phyloP scores from a whole-genome alignment of 768 basidiomycete species.

The Podaxis sp. region DNA sequence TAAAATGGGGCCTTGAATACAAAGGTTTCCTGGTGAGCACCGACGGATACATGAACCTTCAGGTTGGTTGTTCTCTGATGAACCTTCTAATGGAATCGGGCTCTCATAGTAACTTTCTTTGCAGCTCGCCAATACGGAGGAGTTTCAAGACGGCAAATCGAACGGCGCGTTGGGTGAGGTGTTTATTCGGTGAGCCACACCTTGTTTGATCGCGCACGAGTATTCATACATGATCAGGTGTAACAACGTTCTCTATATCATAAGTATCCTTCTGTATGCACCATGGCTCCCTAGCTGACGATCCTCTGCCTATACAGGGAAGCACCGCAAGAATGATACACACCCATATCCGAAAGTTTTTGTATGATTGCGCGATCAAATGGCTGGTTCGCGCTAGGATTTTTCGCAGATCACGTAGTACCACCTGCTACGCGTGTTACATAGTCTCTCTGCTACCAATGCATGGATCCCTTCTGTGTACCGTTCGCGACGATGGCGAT shows the following conservation, averaged over 20 bases:
- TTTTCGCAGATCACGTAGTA: background rate
- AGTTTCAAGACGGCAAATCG: constrained; percentile 93
- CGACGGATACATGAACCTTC: constrained; percentile 99
- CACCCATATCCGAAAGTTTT: background rate
- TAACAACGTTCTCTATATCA: constrained; percentile 96
- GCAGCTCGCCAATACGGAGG: constrained; percentile 98
- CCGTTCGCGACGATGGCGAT: background rate
- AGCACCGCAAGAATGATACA: constrained; percentile 52
- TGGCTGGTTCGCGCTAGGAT: background rate
- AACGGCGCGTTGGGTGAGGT: constrained; percentile 98
- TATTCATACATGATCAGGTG: constrained; percentile 49
- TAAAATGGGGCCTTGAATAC: constrained; percentile 99
- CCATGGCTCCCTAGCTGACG: constrained; percentile 21
- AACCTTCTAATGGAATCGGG: background rate
- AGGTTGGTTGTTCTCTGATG: constrained; percentile 50
- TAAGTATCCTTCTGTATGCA: constrained; percentile 49
- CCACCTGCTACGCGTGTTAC: background rate
- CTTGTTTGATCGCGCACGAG: constrained; percentile 6
- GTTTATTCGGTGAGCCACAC: constrained; percentile 80
- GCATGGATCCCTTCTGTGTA: background rate
- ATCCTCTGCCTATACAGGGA: constrained; percentile 58
- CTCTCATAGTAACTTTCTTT: background rate
- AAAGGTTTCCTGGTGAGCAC: constrained; percentile 99
- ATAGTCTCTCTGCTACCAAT: background rate
- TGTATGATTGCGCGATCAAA: background rate